Percentiles rank a stretch among this genome's conserved stretches.
Evolutionary conservation across 208 protist species (phyloP).

Genomic region (Leishmania gerbilli): DNA sequence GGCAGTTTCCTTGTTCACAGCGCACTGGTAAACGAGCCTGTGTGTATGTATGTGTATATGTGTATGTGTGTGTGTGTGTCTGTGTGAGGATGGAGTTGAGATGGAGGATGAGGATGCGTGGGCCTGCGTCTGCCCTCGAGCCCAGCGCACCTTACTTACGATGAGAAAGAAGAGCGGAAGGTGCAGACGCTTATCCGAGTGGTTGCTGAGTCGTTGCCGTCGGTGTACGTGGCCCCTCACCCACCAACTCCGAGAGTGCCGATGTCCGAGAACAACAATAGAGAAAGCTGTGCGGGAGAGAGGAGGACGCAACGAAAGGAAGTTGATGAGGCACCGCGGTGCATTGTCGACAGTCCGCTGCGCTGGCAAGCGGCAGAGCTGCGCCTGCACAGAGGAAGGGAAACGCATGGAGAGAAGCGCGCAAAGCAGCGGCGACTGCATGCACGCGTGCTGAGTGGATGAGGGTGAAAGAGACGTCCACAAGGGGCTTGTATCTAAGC

Average conservation of each 20-base stretch:
- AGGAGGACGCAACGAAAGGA: not conserved
- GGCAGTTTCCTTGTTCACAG: too few relatives aligned
- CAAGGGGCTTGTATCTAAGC: not conserved
- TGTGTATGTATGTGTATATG: not conserved
- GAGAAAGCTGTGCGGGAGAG: not conserved
- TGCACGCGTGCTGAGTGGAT: not conserved
- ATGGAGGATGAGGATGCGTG: not conserved
- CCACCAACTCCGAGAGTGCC: not conserved
- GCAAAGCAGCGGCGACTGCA: not conserved
- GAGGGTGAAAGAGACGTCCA: not conserved
- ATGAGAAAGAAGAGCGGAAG: not conserved
- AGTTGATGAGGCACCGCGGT: not conserved
- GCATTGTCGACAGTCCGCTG: not conserved
- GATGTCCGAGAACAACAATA: not conserved
- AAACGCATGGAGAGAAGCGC: not conserved
- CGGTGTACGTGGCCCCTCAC: not conserved
- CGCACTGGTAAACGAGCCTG: not conserved
- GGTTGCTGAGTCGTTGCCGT: not conserved
- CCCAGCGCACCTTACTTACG: not conserved
- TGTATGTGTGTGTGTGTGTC: not conserved
- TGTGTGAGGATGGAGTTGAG: too few relatives aligned
- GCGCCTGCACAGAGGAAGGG: not conserved
- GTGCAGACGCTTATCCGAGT: not conserved
- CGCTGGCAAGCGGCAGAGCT: not conserved
- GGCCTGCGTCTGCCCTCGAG: not conserved